These are phyloP conservation scores for Epichloe festucae DNA, from an alignment of 2,329 filamentous ascomycete species.

Conservation along the genomic window DNA sequence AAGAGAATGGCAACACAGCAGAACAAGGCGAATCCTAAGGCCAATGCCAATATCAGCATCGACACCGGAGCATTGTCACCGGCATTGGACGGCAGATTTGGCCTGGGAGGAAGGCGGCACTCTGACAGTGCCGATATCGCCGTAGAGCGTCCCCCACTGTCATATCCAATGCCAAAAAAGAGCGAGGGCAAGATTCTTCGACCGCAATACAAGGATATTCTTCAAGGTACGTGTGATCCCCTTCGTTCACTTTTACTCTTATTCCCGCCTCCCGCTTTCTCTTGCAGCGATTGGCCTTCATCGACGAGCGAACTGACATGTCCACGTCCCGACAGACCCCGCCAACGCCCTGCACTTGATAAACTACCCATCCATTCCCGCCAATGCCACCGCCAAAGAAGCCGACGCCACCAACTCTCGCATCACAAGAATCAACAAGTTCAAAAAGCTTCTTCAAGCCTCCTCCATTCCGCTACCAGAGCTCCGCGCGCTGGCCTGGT, in stretches of 20 bases:
- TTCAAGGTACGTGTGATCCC: conserved; percentile 43
- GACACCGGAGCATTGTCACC: conserved; percentile 22
- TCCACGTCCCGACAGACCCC: conserved; percentile 44
- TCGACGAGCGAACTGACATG: not conserved
- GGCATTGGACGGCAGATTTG: conserved; percentile 23
- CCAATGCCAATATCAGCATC: not conserved
- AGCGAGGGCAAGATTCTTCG: conserved; percentile 88
- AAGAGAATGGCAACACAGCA: conserved; percentile 35
- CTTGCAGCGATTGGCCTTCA: not conserved
- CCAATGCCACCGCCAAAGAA: conserved; percentile 68
- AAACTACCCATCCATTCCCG: conserved; percentile 63
- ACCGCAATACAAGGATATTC: conserved; percentile 94
- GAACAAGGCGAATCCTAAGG: conserved; percentile 9
- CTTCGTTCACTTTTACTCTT: not conserved
- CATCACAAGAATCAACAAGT: conserved; percentile 94
- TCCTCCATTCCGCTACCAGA: conserved; percentile 80
- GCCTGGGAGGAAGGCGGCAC: conserved; percentile 40
- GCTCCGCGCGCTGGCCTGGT: conserved; percentile 79
- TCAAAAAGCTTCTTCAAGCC: conserved; percentile 88
- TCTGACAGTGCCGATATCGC: conserved; percentile 90
- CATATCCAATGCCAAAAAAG: conserved; percentile 80
- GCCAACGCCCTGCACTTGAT: conserved; percentile 93
- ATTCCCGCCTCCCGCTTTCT: not conserved
- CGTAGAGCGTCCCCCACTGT: conserved; percentile 69
- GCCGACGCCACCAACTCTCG: conserved; percentile 74